Conservation (phyloP, 2,329 filamentous ascomycete genomes). For the Dothideomycetes sp. region DNA sequence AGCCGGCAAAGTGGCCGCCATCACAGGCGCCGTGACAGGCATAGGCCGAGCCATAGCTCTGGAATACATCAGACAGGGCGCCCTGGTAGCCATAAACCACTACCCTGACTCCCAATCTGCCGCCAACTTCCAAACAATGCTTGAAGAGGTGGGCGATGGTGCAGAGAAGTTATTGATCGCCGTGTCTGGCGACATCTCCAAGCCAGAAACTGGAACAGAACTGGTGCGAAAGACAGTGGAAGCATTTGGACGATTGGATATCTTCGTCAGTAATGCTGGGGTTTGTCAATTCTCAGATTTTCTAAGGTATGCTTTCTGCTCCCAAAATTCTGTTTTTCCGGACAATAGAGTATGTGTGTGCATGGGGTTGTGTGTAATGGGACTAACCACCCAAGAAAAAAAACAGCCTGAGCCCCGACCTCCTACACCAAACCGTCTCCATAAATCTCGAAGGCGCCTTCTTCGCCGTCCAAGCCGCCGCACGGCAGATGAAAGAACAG, state of each 20-base stretch:
- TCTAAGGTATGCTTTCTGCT: conserved; percentile 42
- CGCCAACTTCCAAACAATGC: conserved; percentile 38
- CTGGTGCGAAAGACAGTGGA: conserved; percentile 58
- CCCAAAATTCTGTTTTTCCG: not conserved
- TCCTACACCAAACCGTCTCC: conserved; percentile 60
- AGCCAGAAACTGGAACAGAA: conserved; percentile 57
- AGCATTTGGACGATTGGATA: conserved; percentile 42
- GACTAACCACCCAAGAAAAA: not conserved
- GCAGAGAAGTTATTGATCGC: conserved; percentile 45
- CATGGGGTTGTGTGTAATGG: not conserved
- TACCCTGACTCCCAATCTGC: conserved; percentile 45
- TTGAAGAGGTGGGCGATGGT: conserved; percentile 24
- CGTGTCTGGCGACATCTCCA: conserved; percentile 65
- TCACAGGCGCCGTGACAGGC: conserved; percentile 20
- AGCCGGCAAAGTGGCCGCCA: conserved; percentile 18
- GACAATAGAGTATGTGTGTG: no score
- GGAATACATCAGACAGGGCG: conserved; percentile 66
- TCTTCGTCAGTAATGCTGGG: conserved; percentile 83
- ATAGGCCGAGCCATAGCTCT: conserved; percentile 80
- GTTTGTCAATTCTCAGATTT: conserved; percentile 85
- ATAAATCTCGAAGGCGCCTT: conserved; percentile 87
- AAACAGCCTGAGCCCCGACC: conserved; percentile 50
- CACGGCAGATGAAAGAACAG: conserved; percentile 65
- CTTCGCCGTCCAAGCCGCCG: conserved; percentile 75
- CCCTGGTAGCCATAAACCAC: conserved; percentile 71